These are phyloP conservation scores for Clonostachys byssicola DNA, from an alignment of 2,329 filamentous ascomycete species.

Conservation along the genomic window DNA sequence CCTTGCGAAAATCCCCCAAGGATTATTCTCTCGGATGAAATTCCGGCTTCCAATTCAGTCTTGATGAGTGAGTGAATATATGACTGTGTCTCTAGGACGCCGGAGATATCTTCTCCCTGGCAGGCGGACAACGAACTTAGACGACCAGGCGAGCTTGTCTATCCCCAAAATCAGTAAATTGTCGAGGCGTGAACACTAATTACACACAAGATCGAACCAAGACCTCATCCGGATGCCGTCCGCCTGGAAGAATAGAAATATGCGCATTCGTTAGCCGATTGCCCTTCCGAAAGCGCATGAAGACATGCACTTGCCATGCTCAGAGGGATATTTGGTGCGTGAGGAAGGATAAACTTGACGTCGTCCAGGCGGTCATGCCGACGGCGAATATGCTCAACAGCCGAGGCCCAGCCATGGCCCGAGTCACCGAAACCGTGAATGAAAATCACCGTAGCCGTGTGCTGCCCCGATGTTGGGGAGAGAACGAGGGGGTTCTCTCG, in stretches of 20 bases:
- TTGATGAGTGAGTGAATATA: constrained; percentile 80
- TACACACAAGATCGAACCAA: no score
- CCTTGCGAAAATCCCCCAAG: constrained; percentile 85
- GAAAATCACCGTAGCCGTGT: constrained; percentile 94
- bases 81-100: constrained; percentile 67
- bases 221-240: no score
- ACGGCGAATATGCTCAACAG: constrained; percentile 80
- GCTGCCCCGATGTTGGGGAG: constrained; percentile 44
- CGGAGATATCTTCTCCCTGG: constrained; percentile 58
- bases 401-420: constrained; percentile 72
- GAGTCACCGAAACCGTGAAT: constrained; percentile 88
- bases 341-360: constrained; percentile 93
- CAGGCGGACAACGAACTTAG: constrained; percentile 5
- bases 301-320: constrained; percentile 40
- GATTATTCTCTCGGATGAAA: constrained; percentile 78
- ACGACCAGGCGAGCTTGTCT: no score
- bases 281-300: no score
- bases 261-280: no score
- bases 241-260: no score
- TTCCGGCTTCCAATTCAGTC: constrained; percentile 74
- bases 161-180: no score
- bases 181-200: no score
- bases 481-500: no score
- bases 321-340: constrained; percentile 83
- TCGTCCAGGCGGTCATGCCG: constrained; percentile 72